Evolutionary conservation across 1,284 basidiomycete species (phyloP), one percentile per base, ranked within the genome.

Genomic region (Trametes hirsuta): DNA sequence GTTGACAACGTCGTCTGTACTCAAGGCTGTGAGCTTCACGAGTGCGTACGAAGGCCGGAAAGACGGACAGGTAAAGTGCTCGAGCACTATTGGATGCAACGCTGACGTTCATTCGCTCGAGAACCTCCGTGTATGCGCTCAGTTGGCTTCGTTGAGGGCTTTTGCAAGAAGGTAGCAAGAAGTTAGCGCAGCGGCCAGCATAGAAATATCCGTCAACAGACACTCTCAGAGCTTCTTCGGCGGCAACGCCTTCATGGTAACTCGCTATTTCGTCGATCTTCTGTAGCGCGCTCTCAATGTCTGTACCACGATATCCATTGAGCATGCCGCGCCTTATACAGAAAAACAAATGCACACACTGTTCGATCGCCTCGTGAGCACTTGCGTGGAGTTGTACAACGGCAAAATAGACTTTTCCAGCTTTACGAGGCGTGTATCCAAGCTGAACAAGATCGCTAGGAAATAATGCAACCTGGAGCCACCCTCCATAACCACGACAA

Each of bases 361-460:
- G 50, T 81, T 83, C 11, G 84, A 83, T 49, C 91, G 75, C 66
- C 82, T 78, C 55, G 89, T 91, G 58, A 93, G 73, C n/a, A 87
- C 77, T 69, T 92, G 88, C 0, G 90, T 87, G 1, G 88, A 87
- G 2, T 80, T 83, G 67, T 93, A 91, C 14, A 93, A 72, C 0
- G 91, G 91, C 15, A 89, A 72, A 57, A 93, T 91, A 4, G 90
- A 88, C 68, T 92, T 93, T 69, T 93, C 91, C 30, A 93, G 80
- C 71, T 88, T 91, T 41, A 88, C 84, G 10, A 93, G 75, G 24
- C 91, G 82, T 1, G 84, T 84, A 71, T 93, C 91, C 66, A 93
- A 91, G 68, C 86, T 91, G 64, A 87, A 85, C 52, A 93, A 78
- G 65, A 93, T 87, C 45, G 87, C 90, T 93, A 63, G 52, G 46